Percentiles rank a stretch among this genome's conserved stretches.
Conservation (phyloP, 2,329 filamentous ascomycete genomes). For the Verticillium longisporum region DNA sequence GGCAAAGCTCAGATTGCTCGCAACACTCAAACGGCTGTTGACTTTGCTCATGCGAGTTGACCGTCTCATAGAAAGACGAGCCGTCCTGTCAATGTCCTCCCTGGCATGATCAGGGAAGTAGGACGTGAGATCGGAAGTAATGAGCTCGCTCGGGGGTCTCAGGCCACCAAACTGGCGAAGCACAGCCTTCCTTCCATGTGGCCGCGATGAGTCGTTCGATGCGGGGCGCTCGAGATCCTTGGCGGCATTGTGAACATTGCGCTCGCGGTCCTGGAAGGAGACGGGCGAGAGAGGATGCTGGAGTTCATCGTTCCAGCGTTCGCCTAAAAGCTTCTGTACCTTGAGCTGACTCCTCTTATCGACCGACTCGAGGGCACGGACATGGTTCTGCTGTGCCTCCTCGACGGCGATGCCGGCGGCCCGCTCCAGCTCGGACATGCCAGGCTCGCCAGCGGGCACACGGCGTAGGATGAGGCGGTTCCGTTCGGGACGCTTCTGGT, state of each 20-base stretch:
- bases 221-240: constrained; percentile 52
- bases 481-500: constrained; percentile 75
- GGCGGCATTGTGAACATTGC: constrained; percentile 55
- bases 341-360: constrained; percentile 80
- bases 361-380: constrained; percentile 51
- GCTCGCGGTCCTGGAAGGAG: constrained; percentile 63
- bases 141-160: constrained; percentile 91
- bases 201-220: constrained; percentile 35
- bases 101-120: constrained; percentile 96
- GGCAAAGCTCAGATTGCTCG: constrained; percentile 87
- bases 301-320: constrained; percentile 72
- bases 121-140: constrained; percentile 89
- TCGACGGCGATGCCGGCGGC: constrained; percentile 86
- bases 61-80: constrained; percentile 83
- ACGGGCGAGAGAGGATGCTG: constrained; percentile 83
- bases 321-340: constrained; percentile 82
- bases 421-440: constrained; percentile 75
- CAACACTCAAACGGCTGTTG: constrained; percentile 86
- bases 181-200: constrained; percentile 41
- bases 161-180: constrained; percentile 84
- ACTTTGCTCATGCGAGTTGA: constrained; percentile 88
- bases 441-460: constrained; percentile 87
- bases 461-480: constrained; percentile 87
- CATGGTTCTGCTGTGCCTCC: constrained; percentile 70
- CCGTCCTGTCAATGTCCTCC: constrained; percentile 92